phyloP scores from a whole-genome alignment of 495 filamentous ascomycete species.

The Usnea hakonensis region DNA sequence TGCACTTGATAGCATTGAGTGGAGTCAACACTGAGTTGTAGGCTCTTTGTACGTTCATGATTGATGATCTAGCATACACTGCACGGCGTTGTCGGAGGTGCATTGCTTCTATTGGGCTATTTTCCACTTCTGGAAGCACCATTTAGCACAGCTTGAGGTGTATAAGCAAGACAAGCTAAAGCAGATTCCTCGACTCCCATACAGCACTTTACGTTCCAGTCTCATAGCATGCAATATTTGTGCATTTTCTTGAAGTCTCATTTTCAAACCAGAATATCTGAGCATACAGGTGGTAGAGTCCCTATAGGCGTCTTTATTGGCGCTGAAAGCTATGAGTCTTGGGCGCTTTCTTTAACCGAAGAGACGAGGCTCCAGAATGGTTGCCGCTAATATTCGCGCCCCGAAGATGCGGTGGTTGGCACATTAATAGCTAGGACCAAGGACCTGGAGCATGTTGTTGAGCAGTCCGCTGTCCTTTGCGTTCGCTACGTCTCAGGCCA shows the following conservation, averaged over 20 bases:
- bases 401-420: background rate
- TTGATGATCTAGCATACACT: background rate
- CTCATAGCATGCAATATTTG: background rate
- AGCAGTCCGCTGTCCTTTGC: background rate
- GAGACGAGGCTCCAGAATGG: background rate
- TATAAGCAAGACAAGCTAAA: background rate
- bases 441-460: background rate
- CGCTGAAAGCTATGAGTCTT: background rate
- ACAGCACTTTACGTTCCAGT: background rate
- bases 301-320: background rate
- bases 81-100: slow-evolving; percentile 4
- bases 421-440: background rate
- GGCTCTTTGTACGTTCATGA: background rate
- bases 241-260: background rate
- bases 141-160: background rate
- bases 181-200: background rate
- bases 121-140: background rate
- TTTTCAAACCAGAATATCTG: background rate
- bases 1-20: slow-evolving; percentile 93
- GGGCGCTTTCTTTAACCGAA: background rate
- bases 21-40: slow-evolving; percentile 77
- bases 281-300: background rate
- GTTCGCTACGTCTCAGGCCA: background rate
- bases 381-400: background rate
- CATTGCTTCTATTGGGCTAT: background rate